A percentile compares a stretch with the other conserved stretches of the same genome.
These are phyloP conservation scores for Pseudoscleropodium purum DNA, from an alignment of 225 moss, liverwort and hornwort species.

Conservation along the genomic window DNA sequence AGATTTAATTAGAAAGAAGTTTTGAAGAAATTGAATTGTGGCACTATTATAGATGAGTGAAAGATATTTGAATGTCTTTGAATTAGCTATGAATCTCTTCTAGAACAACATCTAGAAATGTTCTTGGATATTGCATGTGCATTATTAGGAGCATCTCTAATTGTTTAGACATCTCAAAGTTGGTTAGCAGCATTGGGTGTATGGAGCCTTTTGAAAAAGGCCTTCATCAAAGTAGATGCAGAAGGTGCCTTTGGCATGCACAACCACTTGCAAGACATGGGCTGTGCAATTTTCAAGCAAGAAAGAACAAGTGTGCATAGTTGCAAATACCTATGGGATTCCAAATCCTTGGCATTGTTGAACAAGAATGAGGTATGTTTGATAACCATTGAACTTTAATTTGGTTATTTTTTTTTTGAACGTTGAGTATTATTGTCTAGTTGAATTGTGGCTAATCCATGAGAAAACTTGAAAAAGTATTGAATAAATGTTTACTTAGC, in stretches of 20 bases:
- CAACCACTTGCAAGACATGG: no score
- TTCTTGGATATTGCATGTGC: no score
- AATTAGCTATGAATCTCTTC: background rate
- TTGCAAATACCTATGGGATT: background rate
- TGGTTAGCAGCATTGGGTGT: background rate
- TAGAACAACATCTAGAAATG: background rate
- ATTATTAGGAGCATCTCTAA: background rate
- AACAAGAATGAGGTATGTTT: background rate
- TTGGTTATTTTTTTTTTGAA: background rate
- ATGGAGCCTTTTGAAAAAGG: background rate
- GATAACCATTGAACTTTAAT: background rate
- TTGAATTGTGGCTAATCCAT: fast-evolving
- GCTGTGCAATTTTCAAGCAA: no score
- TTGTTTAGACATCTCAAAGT: background rate
- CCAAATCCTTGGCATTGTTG: background rate
- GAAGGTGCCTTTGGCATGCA: no score
- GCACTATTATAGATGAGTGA: background rate
- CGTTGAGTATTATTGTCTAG: fast-evolving
- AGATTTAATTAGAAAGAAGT: background rate
- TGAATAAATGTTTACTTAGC: fast-evolving
- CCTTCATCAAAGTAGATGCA: background rate
- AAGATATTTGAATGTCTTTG: background rate
- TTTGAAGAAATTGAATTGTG: background rate
- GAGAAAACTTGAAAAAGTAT: background rate
- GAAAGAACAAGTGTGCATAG: background rate